Evolutionary conservation across 2,329 filamentous ascomycete genomes (phyloP).

Genomic region (Cytospora piceae): DNA sequence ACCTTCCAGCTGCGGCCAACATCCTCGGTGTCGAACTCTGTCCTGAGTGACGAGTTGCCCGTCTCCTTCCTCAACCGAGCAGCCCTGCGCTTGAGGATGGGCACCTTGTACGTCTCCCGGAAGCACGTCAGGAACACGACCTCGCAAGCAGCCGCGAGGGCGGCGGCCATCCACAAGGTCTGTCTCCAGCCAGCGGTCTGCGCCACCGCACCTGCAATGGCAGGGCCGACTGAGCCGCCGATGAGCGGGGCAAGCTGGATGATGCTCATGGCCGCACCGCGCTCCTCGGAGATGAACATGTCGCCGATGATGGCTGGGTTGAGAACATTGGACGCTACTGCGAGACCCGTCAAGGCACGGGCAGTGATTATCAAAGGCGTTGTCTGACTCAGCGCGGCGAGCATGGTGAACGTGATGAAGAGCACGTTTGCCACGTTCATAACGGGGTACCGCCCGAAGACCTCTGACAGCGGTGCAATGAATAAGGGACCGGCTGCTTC

Average conservation of each 20-base stretch:
- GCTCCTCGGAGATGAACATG: conserved; percentile 60
- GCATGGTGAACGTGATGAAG: conserved; percentile 53
- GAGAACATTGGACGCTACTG: conserved; percentile 66
- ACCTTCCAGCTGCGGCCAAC: conserved; percentile 35
- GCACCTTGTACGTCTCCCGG: conserved; percentile 64
- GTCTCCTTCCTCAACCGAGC: conserved; percentile 39
- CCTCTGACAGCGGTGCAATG: conserved; percentile 66
- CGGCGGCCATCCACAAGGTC: conserved; percentile 55
- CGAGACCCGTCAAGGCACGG: conserved; percentile 62
- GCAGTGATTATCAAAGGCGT: conserved; percentile 54
- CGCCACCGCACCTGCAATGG: conserved; percentile 58
- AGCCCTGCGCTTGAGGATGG: conserved; percentile 53
- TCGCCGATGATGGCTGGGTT: conserved; percentile 68
- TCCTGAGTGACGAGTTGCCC: conserved; percentile 38
- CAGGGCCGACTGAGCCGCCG: conserved; percentile 60
- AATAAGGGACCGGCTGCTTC: conserved; percentile 63
- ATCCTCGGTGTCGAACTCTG: conserved; percentile 38
- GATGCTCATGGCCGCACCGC: conserved; percentile 61
- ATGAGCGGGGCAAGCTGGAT: conserved; percentile 61
- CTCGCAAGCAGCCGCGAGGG: conserved; percentile 53
- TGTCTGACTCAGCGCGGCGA: conserved; percentile 50
- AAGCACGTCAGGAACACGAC: conserved; percentile 55
- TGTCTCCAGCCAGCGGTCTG: conserved; percentile 58
- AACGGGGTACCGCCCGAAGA: conserved; percentile 59
- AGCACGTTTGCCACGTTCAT: conserved; percentile 57